These are phyloP conservation scores for Ceratocystis diversiconidia DNA, from an alignment of 2,329 filamentous ascomycete species.

Conservation along the genomic window DNA sequence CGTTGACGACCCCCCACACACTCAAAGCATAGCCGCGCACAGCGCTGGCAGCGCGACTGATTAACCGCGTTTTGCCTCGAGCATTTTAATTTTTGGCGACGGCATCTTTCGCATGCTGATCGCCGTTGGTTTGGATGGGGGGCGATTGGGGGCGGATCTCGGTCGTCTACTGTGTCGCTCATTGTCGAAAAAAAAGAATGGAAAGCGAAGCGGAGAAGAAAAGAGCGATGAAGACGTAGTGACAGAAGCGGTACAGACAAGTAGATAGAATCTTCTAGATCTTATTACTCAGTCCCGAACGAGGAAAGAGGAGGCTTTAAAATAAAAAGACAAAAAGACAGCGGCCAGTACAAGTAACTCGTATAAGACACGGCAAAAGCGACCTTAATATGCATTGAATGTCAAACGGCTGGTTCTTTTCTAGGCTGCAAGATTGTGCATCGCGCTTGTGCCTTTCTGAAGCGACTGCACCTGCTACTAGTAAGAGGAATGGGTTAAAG, in stretches of 20 bases:
- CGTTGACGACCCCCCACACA: slow-evolving; percentile 24
- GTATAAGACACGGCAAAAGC: too few species aligned
- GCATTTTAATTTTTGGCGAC: slow-evolving; percentile 25
- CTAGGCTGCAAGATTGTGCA: too few species aligned
- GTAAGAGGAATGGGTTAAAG: too few species aligned
- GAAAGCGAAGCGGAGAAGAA: neutral
- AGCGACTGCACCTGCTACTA: too few species aligned
- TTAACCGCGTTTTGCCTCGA: slow-evolving; percentile 20
- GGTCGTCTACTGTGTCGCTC: neutral
- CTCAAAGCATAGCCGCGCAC: slow-evolving; percentile 22
- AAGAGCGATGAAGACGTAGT: neutral
- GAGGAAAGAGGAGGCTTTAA: neutral
- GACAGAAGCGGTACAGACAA: too few species aligned
- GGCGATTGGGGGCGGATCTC: neutral
- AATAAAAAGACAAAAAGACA: neutral
- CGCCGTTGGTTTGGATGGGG: slow-evolving; percentile 26
- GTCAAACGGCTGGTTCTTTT: too few species aligned
- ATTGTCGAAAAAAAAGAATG: neutral
- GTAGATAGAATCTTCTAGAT: neutral
- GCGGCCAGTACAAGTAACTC: neutral
- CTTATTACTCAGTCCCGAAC: neutral
- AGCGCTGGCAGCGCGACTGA: slow-evolving; percentile 22
- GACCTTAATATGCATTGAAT: too few species aligned
- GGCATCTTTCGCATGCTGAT: slow-evolving; percentile 26
- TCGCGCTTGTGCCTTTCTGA: too few species aligned